Evolutionary conservation across 345 rosid species (phyloP).

Genomic region (Acer saccharum): DNA sequence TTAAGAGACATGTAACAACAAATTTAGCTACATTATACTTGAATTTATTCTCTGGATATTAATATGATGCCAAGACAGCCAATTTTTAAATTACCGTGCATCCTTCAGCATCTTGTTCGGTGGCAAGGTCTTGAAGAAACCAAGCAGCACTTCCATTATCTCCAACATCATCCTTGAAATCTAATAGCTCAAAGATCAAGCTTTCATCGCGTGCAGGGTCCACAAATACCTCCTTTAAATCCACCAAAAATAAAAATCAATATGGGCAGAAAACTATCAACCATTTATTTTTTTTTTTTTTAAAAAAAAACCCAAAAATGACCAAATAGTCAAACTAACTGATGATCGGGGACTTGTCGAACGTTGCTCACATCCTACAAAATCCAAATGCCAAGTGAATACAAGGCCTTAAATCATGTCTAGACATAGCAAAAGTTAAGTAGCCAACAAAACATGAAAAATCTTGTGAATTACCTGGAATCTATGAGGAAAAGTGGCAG

Average conservation of each 20-base stretch:
- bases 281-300: background rate
- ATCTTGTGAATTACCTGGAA: constrained; percentile 34
- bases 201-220: constrained; percentile 87
- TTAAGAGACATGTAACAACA: background rate
- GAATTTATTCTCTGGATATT: background rate
- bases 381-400: background rate
- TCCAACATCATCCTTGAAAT: constrained; percentile 57
- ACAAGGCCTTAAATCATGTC: background rate
- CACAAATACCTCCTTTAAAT: constrained; percentile 68
- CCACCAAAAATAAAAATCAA: constrained; percentile 14
- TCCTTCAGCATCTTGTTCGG: constrained; percentile 60
- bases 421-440: too few relatives aligned
- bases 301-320: background rate
- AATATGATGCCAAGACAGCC: background rate
- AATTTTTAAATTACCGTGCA: constrained; percentile 38
- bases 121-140: constrained; percentile 61
- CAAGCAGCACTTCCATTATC: constrained; percentile 50
- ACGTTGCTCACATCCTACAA: constrained; percentile 54
- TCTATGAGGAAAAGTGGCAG: constrained; percentile 36
- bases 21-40: background rate
- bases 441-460: background rate
- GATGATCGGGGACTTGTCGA: constrained; percentile 56
- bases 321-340: constrained; percentile 26
- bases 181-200: constrained; percentile 79
- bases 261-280: background rate